Evolutionary conservation across 2,329 filamentous ascomycete species (phyloP), one percentile per base, ranked within the genome.

Genomic region (Neopestalotiopsis rosae): DNA sequence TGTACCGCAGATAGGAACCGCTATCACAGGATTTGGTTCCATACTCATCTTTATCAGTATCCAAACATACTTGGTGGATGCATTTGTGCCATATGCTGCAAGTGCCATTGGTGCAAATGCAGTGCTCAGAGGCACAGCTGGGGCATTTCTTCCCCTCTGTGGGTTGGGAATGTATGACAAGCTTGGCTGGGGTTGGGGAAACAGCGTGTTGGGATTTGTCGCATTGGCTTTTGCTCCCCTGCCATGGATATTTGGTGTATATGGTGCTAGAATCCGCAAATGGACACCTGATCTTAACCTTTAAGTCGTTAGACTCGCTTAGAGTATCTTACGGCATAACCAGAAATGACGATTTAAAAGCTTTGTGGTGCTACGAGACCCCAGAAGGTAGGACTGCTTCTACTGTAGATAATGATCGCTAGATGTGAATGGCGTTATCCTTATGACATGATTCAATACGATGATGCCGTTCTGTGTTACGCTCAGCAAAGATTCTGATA

Each of bases 1-100:
- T 63, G 75, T 76, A 3, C 81, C 82, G 40, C 77, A 83, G 69
- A 75, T 83, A 24, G 83, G 82, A 28, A 76, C 76, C 1, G 75
- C 72, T 12, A 34, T 83, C 20, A 76, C 80, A 64, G 71, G 75
- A 20, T 70, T 75, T 28, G 81, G 81, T 38, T 73, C 76, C 71
- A 73, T 72, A 24, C 42, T 71, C 14, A 66, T 72, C 49, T 71
- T 76, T 58, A 72, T 74, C 45, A 65, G 69, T 20, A 66, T 70
- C 49, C 72, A 71, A 62, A 73, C 68, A 38, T 75, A 65, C 61
- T 71, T 83, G 1, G 79, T 85, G 20, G 83, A 85, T 71, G 75
- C 78, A 2, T 85, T 83, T 71, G 73, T 78, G 20, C 77, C 45
- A 79, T 72, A 75, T 32, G 72, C 74, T 1, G 74, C 74, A 1